These are phyloP conservation scores for Aspergillus cejpii DNA, from an alignment of 2,329 filamentous ascomycete species.

Conservation along the genomic window DNA sequence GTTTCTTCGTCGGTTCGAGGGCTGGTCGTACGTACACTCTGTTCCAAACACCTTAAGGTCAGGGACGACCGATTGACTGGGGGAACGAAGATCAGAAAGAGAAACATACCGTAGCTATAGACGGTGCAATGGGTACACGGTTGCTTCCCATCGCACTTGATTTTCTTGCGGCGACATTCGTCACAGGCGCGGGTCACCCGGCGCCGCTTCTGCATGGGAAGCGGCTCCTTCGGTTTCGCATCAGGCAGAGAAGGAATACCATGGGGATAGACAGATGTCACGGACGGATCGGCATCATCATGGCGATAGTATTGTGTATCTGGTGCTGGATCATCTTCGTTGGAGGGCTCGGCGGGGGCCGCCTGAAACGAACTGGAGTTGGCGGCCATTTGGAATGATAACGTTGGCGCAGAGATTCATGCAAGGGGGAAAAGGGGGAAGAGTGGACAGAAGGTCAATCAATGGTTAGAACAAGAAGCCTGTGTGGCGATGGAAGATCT, in stretches of 20 bases:
- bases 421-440: slow-evolving; percentile 9
- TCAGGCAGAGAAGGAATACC: slow-evolving; percentile 20
- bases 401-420: slow-evolving; percentile 11
- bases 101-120: slow-evolving; percentile 82
- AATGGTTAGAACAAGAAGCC: slow-evolving; percentile 9
- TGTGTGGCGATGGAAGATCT: slow-evolving; percentile 18
- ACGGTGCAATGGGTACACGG: slow-evolving; percentile 94
- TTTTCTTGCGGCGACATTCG: slow-evolving; percentile 77
- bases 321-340: slow-evolving; percentile 26
- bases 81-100: neutral
- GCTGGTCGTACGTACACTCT: slow-evolving; percentile 96
- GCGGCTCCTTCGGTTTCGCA: slow-evolving; percentile 27
- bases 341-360: slow-evolving; percentile 21
- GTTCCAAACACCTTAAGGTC: no score
- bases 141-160: slow-evolving; percentile 80
- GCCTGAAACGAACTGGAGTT: slow-evolving; percentile 16
- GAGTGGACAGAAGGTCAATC: slow-evolving; percentile 8
- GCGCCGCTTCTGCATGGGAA: slow-evolving; percentile 66
- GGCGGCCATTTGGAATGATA: slow-evolving; percentile 24
- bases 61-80: no score
- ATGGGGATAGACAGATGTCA: slow-evolving; percentile 8
- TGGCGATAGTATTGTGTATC: slow-evolving; percentile 17
- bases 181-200: slow-evolving; percentile 76
- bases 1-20: slow-evolving; percentile 83
- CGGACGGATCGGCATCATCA: slow-evolving; percentile 15